Base-by-base conservation (phyloP, 2,329 filamentous ascomycete genomes). In the Tolypocladium tropicale region DNA sequence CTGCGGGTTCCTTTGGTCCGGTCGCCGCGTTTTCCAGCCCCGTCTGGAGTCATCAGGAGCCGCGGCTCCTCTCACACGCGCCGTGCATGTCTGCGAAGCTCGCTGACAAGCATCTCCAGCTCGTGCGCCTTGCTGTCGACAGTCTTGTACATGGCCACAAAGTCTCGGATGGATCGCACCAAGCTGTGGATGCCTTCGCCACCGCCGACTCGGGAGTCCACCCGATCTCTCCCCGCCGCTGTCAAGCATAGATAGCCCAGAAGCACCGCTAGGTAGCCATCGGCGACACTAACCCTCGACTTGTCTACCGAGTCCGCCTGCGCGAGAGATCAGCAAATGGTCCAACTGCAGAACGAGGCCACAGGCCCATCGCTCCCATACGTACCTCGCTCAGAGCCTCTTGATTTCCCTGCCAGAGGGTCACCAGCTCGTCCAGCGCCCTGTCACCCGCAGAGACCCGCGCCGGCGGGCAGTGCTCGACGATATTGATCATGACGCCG, bases 401-500 rank as follows among this genome's bases (percentile, higher is more conserved):
- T 61, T 84, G 80, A 59, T 87, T 84, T 46, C 83, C 78, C n/a
- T 85, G 73, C 70, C 91, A 95, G 11, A 87, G 74, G 41, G 72
- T 71, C 34, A 89, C 76, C 37, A 95, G 76, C 53, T 72, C 72
- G 52, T 84, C 78, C 37, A 91, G 70, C 9, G 82, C 74, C 64
- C 60, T 60, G 11, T 59, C 61, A 0, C 64, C 62, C 3, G 73
- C 58, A 6, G 67, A 68, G 21, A 72, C 68, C 54, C 85, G 78
- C 14, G 88, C 85, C 25, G 76, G 69, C 18, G 83, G 76, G 64
- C 85, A 90, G 66, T 90, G 86, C 68, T 96, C 91, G 10, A 89
- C 82, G 55, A 96, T 81, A 65, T 96, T 96, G 69, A 95, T 95
- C 71, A 93, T 81, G 25, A 90, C 83, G 0, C 90, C 92, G 41